Base-by-base conservation (phyloP, 1,284 basidiomycete genomes). In the Melanopsichium pennsylvanicum region DNA sequence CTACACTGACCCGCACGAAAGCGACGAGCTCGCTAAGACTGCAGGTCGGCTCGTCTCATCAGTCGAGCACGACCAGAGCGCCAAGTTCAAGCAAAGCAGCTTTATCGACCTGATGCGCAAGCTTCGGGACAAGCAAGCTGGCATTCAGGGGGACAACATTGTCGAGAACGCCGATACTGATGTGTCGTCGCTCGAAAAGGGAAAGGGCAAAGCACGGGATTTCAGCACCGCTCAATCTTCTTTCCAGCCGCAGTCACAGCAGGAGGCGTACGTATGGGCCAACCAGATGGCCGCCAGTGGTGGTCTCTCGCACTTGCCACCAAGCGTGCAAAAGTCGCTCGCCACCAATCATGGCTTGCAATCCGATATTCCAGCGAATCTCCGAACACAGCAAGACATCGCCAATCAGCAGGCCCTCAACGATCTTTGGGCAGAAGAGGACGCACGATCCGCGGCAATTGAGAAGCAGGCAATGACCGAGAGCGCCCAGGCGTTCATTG, bases 21-120 rank as follows among this genome's bases (percentile, higher is more conserved):
- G 63, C 13, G 82, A 83, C 41, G 74, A 76, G 18, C 75, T 83
- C 32, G 81, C 82, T 2, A 66, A 72, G 33, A 82, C 82, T 2
- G 82, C 82, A 10, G 81, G 80, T 18, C 64, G 73, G 19, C 72
- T 83, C 2, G 74, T 83, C 40, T 62, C 76, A 5, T 77, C 80
- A 8, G 79, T 83, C 11, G 72, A 76, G 51, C 86, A 88, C 25
- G 85, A 87, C 25, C 67, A 74, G 66, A 93, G 91, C 76, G 87
- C 89, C 36, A 97, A 97, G 81, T 93, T 97, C 79, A 86, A 88
- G 79, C 87, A 93, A 44, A 94, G 92, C 81, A 85, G 88, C 64
- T 97, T 97, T 80, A 85, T 97, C 84, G 85, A 86, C 16, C 85
- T 97, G 23, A 93, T 97, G 89, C 87, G 87, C 47, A 88, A 91